Evolutionary conservation across 805 yeast genomes (phyloP), one percentile per base, ranked within the genome.

Genomic region (Kuraishia hungarica): DNA sequence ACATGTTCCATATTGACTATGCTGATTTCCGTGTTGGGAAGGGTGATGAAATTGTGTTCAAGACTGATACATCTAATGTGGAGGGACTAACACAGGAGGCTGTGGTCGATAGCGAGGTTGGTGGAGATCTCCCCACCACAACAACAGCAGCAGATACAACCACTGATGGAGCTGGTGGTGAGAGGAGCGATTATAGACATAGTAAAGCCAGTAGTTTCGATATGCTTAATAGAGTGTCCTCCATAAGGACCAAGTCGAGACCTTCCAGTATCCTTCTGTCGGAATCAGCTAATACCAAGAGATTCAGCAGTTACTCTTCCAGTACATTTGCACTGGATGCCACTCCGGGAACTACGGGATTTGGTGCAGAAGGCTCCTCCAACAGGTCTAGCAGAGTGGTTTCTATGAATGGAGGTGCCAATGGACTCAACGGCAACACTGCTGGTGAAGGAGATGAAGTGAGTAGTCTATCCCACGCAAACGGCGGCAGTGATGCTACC

Each of bases 1-100:
- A 87, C 63, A 74, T 83, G 2, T 79, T 87, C 63, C 83, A 84
- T 58, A 76, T 82, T 53, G 86, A 82, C 28, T 76, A 82, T 20
- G 79, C 76, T 53, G 73, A 82, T 46, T 81, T 84, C 58, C 83
- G 77, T 58, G 74, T 84, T 43, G 43, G 43, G 3, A 35, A 35
- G 5, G 76, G 76, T 29, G 75, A 78, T 52, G 81, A 79, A 39
- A 69, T 87, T 17, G 76, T 86, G 2, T 81, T 87, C 68, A 87
- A 86, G 67, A 74, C 86, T 0, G 43, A 35, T 15, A 65, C 77
- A 13, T 35, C 43, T 35, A 35, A 35, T 26, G 67, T 64, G 21
- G 74, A 71, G 11, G 43, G 8, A 17, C n/a, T 35, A 17, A 15
- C 11, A 13, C n/a, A 7, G 17, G n/a, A 35, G 17, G 43, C 43